These are phyloP conservation scores for Dendrobium nobile DNA, from an alignment of 106 monocot species.

Conservation along the genomic window DNA sequence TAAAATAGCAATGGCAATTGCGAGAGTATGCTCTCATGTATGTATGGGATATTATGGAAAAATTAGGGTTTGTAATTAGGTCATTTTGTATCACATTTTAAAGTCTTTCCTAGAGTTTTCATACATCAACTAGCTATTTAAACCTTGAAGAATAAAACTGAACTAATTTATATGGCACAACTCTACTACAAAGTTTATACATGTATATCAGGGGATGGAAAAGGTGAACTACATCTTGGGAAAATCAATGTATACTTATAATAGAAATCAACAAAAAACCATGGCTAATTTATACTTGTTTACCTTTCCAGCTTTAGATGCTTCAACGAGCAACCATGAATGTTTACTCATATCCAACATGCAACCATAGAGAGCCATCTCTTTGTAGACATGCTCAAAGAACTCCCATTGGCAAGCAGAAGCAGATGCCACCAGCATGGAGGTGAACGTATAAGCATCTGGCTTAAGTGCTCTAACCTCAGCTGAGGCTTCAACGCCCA, in stretches of 20 bases:
- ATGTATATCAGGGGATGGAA: neutral
- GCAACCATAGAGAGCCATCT: slow-evolving; percentile 66
- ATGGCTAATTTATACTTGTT: neutral
- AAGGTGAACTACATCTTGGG: neutral
- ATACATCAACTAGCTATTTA: neutral
- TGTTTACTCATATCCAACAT: slow-evolving; percentile 47
- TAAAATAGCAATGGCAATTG: neutral
- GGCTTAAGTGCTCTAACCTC: slow-evolving; percentile 22
- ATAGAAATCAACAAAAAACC: neutral
- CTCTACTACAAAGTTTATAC: neutral
- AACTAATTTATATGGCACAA: neutral
- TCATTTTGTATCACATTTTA: no score
- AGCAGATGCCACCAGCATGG: slow-evolving; percentile 81
- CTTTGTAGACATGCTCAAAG: slow-evolving; percentile 91
- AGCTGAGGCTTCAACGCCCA: neutral
- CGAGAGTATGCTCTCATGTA: neutral
- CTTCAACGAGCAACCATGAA: slow-evolving; percentile 57
- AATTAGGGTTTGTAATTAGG: no score
- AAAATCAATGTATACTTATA: neutral
- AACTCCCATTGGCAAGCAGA: slow-evolving; percentile 90
- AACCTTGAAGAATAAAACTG: no score
- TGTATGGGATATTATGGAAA: neutral
- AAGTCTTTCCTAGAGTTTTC: neutral
- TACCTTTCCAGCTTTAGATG: slow-evolving; percentile 92
- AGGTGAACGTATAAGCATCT: slow-evolving; percentile 60